Base-by-base conservation (phyloP, 2,329 filamentous ascomycete species). In the Cytospora piceae region DNA sequence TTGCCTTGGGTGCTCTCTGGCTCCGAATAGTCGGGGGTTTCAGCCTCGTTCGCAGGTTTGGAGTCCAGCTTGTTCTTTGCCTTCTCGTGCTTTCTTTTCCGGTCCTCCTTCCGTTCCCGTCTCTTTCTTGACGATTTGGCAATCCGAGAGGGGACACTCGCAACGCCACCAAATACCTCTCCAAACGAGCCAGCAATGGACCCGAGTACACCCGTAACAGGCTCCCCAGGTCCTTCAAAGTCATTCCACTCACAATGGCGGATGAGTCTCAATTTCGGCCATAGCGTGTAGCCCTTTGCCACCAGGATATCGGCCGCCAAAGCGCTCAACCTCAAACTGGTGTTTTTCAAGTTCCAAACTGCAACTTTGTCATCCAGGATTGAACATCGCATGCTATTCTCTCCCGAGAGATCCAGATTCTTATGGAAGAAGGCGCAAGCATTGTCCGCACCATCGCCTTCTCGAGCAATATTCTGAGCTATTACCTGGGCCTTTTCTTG, bases 181-280 rank as follows among this genome's bases (percentile, higher is more conserved):
- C 83, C 82, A 3, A 89, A 73, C 0, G 85, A 86, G 3, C 82
- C 81, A n/a, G 85, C 80, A 5, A 92, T 70, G 0, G 88, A 88
- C 14, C 86, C 85, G 39, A 86, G 85, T 4, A 85, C 78, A 3
- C 89, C 90, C 0, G 89, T 90, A 15, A 93, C 78, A 0, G 90
- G 90, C 72, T 92, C 90, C 0, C 90, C 90, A 0, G 90, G 89
- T 0, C 90, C 90, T 69, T 90, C 88, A 71, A 92, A 92, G 71
- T 92, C 90, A 70, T 91, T 91, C 88, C 90, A 93, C 70, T 91
- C 89, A 59, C 83, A 85, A 71, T 90, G 88, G 11, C 90, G 81
- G 11, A 91, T 72, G 0, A 92, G 79, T 15, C 85, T 82, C 56
- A 93, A 75, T 65, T 87, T 84, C 63, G 83, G 85, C 85, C 88